Evolutionary conservation across 1,139 yeast genomes (phyloP).

Genomic region (Kodamaea derodonti): DNA sequence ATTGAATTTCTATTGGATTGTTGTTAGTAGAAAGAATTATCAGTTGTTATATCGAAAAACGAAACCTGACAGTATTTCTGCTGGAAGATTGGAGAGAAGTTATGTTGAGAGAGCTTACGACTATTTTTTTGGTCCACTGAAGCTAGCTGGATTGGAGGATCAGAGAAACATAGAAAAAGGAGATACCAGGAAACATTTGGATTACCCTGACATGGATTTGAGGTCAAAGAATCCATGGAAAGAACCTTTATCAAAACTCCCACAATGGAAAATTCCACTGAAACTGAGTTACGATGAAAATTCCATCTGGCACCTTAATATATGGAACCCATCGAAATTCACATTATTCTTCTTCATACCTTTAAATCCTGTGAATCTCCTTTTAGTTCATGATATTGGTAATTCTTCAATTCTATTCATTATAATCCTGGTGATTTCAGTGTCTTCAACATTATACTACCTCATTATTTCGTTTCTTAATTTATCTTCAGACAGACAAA

Average conservation of each 20-base stretch:
- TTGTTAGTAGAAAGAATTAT: constrained; percentile 33
- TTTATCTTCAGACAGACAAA: constrained; percentile 54
- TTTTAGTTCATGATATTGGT: constrained; percentile 31
- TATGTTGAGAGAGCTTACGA: constrained; percentile 18
- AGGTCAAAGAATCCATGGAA: too few species aligned
- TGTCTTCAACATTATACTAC: constrained; percentile 38
- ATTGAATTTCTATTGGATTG: constrained; percentile 28
- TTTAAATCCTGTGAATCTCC: constrained; percentile 54
- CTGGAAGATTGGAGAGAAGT: too few species aligned
- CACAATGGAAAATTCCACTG: too few species aligned
- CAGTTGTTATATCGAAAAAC: constrained; percentile 34
- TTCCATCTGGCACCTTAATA: constrained; percentile 53
- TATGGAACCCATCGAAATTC: constrained; percentile 28
- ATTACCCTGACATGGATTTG: background rate
- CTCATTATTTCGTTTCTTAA: constrained; percentile 43
- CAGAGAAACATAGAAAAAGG: too few species aligned
- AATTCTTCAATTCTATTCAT: constrained; percentile 29
- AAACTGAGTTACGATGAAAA: too few species aligned
- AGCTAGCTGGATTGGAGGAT: too few species aligned
- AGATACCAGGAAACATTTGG: background rate
- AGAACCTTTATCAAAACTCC: too few species aligned
- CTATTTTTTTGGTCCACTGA: too few species aligned
- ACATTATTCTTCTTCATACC: constrained; percentile 33
- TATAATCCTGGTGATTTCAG: constrained; percentile 32
- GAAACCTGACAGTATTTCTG: constrained; percentile 10